phyloP scores from a whole-genome alignment of 2,329 filamentous ascomycete species.

The Fusarium musae region DNA sequence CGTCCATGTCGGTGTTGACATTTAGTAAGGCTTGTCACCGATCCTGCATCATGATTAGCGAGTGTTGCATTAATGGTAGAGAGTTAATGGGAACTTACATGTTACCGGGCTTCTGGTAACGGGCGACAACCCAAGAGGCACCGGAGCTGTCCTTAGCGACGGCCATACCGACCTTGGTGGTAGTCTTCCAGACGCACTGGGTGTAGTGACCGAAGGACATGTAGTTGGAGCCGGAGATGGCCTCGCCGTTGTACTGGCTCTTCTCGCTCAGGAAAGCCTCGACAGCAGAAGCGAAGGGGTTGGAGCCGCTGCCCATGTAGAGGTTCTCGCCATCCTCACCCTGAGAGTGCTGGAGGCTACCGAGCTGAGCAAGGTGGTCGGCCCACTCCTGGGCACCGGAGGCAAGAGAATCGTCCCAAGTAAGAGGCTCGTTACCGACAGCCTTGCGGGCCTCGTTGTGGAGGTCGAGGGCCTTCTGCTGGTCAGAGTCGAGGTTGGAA shows the following conservation, averaged over 20 bases:
- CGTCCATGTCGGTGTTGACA: background rate
- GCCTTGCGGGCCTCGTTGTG: constrained; percentile 41
- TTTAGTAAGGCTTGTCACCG: constrained; percentile 38
- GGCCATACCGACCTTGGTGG: constrained; percentile 43
- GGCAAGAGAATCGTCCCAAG: constrained; percentile 39
- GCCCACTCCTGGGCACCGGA: constrained; percentile 41
- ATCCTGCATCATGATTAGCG: constrained; percentile 32
- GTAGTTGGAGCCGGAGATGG: constrained; percentile 37
- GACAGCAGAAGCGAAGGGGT: constrained; percentile 33
- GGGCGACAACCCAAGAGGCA: constrained; percentile 38
- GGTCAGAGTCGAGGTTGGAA: constrained; percentile 28
- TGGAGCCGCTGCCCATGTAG: constrained; percentile 30
- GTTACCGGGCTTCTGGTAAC: constrained; percentile 42
- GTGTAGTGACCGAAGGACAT: constrained; percentile 42
- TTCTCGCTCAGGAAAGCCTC: constrained; percentile 41
- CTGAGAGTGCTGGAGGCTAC: constrained; percentile 34
- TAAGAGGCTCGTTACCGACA: constrained; percentile 31
- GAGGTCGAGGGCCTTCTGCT: constrained; percentile 40
- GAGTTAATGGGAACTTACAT: constrained; percentile 29
- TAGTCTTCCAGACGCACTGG: constrained; percentile 41
- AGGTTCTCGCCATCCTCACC: constrained; percentile 42
- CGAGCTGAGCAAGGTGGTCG: constrained; percentile 32
- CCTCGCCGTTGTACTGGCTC: constrained; percentile 38
- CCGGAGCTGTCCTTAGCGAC: constrained; percentile 27
- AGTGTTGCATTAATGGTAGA: background rate